These are phyloP conservation scores for Leptodermis oblonga DNA, from an alignment of 257 asterid genomes.

Conservation along the genomic window DNA sequence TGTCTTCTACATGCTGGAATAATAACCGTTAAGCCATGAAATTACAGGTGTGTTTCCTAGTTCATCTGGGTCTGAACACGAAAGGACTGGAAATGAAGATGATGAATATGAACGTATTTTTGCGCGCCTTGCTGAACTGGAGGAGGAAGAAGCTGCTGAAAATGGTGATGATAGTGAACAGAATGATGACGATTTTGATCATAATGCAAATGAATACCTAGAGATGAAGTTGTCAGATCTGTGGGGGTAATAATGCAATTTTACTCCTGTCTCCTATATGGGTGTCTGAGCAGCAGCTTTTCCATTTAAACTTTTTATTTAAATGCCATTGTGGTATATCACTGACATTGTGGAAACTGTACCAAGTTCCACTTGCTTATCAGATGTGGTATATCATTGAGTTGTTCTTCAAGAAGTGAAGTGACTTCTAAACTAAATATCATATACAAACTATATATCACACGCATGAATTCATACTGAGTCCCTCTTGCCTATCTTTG, in stretches of 20 bases:
- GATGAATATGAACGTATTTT: conserved; percentile 57
- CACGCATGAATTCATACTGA: background rate
- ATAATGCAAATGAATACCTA: no score
- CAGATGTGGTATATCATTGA: background rate
- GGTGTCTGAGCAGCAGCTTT: background rate
- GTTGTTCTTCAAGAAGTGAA: conserved; percentile 2
- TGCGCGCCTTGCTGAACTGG: conserved; percentile 64
- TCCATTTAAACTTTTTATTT: no score
- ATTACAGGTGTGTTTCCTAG: conserved; percentile 29
- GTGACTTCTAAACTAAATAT: background rate
- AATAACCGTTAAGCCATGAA: conserved; percentile 6
- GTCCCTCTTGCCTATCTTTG: background rate
- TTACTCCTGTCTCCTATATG: background rate
- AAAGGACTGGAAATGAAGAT: conserved; percentile 40
- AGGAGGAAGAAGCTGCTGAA: conserved; percentile 30
- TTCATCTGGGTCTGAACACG: conserved; percentile 27
- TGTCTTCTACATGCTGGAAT: no score
- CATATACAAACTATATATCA: no score
- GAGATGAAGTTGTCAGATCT: no score
- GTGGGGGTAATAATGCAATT: conserved; percentile 27
- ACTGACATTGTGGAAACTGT: background rate
- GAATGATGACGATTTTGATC: no score
- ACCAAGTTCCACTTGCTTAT: conserved; percentile 9
- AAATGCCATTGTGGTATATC: no score
- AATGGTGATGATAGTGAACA: no score